Percentiles rank a stretch among this genome's conserved stretches.
Conservation (phyloP, 2,329 filamentous ascomycete genomes). For the Cyphellophora europaea region DNA sequence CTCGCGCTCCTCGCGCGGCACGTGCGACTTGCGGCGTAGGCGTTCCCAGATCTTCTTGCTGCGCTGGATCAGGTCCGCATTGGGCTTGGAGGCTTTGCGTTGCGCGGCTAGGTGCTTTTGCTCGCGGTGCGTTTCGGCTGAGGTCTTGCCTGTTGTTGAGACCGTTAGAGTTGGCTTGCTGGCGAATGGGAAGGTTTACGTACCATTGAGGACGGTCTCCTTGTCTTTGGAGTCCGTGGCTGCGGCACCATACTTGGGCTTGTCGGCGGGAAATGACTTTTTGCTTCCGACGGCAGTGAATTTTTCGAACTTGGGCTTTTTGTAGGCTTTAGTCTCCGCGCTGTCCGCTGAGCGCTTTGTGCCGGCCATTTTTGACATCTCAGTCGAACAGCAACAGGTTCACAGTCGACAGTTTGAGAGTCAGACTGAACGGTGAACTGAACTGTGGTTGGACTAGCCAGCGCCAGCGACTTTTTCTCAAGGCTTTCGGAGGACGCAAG, state of each 20-base stretch:
- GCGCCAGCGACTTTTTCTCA: no score
- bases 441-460: no score
- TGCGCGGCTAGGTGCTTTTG: constrained; percentile 83
- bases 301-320: constrained; percentile 7
- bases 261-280: no score
- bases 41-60: constrained; percentile 98
- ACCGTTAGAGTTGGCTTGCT: background rate
- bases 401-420: background rate
- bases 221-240: background rate
- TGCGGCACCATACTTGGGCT: background rate
- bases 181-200: background rate
- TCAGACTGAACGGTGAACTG: no score
- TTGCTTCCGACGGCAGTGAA: background rate
- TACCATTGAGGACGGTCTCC: background rate
- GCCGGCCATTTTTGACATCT: constrained; percentile 12
- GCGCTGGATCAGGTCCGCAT: constrained; percentile 78
- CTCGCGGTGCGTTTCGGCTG: constrained; percentile 80
- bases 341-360: constrained; percentile 9
- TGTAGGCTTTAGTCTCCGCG: constrained; percentile 7
- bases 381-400: constrained; percentile 1
- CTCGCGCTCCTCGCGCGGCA: constrained; percentile 80
- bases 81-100: constrained; percentile 84
- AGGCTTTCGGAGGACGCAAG: no score
- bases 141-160: constrained; percentile 48
- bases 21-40: constrained; percentile 83